These are phyloP conservation scores for Hordeum pubiflorum DNA, from an alignment of 202 grass and related monocot species.

Conservation along the genomic window DNA sequence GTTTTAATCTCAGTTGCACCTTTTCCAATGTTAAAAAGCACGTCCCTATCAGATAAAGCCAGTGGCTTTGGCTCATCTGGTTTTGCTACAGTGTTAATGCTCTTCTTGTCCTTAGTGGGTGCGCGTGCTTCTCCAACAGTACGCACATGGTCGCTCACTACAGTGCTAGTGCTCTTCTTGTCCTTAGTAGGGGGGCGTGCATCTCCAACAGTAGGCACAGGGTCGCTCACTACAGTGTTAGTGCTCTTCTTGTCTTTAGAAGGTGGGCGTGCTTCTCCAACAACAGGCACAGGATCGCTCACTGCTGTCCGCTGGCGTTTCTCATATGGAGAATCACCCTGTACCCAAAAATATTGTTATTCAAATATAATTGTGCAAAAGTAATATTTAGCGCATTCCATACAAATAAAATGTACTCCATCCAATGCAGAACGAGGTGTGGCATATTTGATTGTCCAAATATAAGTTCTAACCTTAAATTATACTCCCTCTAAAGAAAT, in stretches of 20 bases:
- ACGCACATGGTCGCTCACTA: constrained; percentile 19
- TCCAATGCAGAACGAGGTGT: neutral
- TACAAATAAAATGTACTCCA: neutral
- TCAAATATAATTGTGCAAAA: constrained; percentile 7
- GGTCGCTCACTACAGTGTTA: constrained; percentile 3
- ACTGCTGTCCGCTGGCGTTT: constrained; percentile 65
- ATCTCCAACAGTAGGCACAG: constrained; percentile 25
- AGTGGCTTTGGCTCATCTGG: constrained; percentile 34
- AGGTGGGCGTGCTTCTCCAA: constrained; percentile 12
- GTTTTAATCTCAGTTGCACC: constrained; percentile 47
- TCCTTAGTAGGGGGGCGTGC: constrained; percentile 13
- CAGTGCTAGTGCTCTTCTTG: constrained; percentile 2
- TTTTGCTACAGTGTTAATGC: constrained; percentile 21
- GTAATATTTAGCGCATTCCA: constrained; percentile 4
- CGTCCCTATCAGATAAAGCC: constrained; percentile 56
- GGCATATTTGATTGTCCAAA: neutral
- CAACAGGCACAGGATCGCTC: constrained; percentile 19
- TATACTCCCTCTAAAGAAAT: no score
- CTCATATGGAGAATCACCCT: constrained; percentile 87
- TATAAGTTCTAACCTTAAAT: neutral
- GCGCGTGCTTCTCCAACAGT: constrained; percentile 14
- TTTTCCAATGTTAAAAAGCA: constrained; percentile 67
- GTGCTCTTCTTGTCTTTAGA: constrained; percentile 23
- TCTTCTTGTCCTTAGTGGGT: constrained; percentile 20
- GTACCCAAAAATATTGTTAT: constrained; percentile 4